Base-by-base conservation (phyloP, 1,284 basidiomycete species). In the Mrakiaceae sp. region DNA sequence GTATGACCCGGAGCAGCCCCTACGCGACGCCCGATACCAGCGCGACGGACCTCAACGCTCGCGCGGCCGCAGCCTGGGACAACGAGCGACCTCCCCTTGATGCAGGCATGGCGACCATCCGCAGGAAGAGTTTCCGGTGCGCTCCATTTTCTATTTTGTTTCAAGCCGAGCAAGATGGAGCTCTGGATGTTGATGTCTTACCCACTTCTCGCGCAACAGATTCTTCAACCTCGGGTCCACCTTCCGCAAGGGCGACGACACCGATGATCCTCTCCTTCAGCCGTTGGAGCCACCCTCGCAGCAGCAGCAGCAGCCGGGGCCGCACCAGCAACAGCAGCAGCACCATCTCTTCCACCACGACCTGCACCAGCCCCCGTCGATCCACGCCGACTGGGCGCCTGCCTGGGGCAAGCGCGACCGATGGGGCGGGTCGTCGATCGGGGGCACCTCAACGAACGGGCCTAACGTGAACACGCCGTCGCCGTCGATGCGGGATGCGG, bases 71-170 rank as follows among this genome's bases (percentile, higher is more conserved):
- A 3, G 61, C 61, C 2, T 63, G 61, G 61, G 61, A 58, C 44
- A 44, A 43, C 10, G 58, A 12, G 43, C 55, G 42, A 7, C 43
- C 39, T 39, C 27, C 16, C n/a, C 50, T 49, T 27, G 44, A 42
- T 43, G n/a, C 14, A 0, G 61, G 51, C 39, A 16, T 39, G 46
- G 43, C 54, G 39, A 43, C 16, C 8, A 44, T 14, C 4, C 47
- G 61, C 5, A 56, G 51, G n/a, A 63, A 63, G 61, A 57, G 54
- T 47, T 63, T 63, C 54, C 56, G 61, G 61, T 63, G 39, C 40
- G 53, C 49, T 55, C 1, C 5, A 55, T 8, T 7, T 55, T 5
- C 16, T 5, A 14, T 7, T 9, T 40, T 10, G n/a, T 27, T 55
- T 7, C 16, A 11, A 8, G 16, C 16, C 6, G 40, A 55, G 7